phyloP scores from a whole-genome alignment of 441 rosid species.

The Caryocar brasiliense region DNA sequence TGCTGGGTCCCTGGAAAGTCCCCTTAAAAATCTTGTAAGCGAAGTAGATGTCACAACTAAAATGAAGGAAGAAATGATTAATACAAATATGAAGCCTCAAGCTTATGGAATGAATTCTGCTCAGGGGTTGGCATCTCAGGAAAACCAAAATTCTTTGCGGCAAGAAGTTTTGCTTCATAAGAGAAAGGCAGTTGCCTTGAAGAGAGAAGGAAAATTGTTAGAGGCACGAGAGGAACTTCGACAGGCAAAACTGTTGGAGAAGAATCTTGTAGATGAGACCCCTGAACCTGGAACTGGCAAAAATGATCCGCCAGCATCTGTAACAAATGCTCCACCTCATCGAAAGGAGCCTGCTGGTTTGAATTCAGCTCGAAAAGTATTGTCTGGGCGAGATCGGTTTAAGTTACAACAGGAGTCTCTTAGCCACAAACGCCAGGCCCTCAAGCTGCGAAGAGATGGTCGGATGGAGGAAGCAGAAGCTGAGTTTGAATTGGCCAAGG shows the following conservation, averaged over 20 bases:
- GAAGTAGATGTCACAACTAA: conserved; percentile 10
- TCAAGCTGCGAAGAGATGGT: conserved; percentile 87
- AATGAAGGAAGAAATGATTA: conserved; percentile 17
- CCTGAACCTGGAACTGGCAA: conserved; percentile 19
- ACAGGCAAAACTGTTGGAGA: conserved; percentile 74
- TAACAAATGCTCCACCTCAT: conserved; percentile 23
- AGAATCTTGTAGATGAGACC: conserved; percentile 35
- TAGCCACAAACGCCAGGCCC: conserved; percentile 78
- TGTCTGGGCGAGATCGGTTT: conserved; percentile 77
- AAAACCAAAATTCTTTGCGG: conserved; percentile 27
- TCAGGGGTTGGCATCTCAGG: conserved; percentile 24
- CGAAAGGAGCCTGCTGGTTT: conserved; percentile 34
- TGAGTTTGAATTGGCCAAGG: conserved; percentile 78
- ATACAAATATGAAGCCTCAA: conserved; percentile 14
- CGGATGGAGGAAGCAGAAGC: conserved; percentile 81
- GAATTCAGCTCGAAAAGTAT: conserved; percentile 38
- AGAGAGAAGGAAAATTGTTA: conserved; percentile 65
- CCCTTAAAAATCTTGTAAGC: background rate
- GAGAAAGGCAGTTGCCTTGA: conserved; percentile 66
- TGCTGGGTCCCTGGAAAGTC: conserved; percentile 2
- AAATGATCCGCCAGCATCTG: conserved; percentile 12
- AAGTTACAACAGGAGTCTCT: conserved; percentile 89
- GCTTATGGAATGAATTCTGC: conserved; percentile 20
- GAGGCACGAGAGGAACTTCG: conserved; percentile 81
- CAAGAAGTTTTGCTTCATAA: conserved; percentile 59